These are phyloP conservation scores for Fraxinus anomala DNA, from an alignment of 257 asterid species.

Conservation along the genomic window DNA sequence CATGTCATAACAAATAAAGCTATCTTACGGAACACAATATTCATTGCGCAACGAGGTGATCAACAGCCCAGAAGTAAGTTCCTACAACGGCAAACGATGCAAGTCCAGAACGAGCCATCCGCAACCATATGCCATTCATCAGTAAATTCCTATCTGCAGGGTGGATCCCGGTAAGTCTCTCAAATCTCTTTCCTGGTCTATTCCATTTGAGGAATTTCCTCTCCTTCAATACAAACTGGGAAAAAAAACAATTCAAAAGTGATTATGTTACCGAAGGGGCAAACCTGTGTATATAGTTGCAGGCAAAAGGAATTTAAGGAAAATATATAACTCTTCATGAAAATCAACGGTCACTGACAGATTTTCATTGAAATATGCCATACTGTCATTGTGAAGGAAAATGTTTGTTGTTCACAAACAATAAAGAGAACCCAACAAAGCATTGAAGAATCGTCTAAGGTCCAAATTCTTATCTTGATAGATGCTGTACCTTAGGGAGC, in stretches of 20 bases:
- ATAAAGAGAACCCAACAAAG: background rate
- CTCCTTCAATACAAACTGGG: conserved; percentile 82
- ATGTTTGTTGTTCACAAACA: background rate
- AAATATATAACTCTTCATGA: background rate
- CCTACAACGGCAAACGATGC: conserved; percentile 76
- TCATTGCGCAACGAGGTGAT: conserved; percentile 38
- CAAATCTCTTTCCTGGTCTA: conserved; percentile 74
- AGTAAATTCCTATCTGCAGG: conserved; percentile 81
- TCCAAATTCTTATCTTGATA: conserved; percentile 17
- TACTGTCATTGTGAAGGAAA: background rate
- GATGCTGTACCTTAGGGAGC: conserved; percentile 69
- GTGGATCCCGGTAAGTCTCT: conserved; percentile 83
- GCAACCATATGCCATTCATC: conserved; percentile 62
- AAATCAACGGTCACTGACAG: background rate
- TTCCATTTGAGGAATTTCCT: conserved; percentile 80
- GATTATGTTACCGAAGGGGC: background rate
- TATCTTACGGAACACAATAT: background rate
- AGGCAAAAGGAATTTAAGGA: background rate
- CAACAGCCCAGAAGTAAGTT: conserved; percentile 64
- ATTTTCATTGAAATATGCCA: background rate
- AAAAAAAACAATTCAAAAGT: conserved; percentile 23
- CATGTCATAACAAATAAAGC: background rate
- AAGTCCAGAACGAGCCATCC: conserved; percentile 88
- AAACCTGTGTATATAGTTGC: background rate
- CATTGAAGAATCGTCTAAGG: background rate